Percentiles rank a stretch among this genome's conserved stretches.
These are phyloP conservation scores for Scutellaria baicalensis DNA, from an alignment of 257 asterid genomes.

Conservation along the genomic window DNA sequence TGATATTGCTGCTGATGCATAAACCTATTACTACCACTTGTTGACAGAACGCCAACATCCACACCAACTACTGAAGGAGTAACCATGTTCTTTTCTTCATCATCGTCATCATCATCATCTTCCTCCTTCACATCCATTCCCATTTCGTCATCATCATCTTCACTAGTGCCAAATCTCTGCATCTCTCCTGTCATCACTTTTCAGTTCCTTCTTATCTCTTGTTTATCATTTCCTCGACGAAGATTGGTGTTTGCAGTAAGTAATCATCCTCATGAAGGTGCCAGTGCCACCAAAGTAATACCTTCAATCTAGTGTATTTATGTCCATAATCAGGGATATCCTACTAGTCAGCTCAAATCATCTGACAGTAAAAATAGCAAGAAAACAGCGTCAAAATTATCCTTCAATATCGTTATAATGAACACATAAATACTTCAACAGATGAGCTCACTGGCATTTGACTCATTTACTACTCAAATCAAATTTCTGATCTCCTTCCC, in stretches of 20 bases:
- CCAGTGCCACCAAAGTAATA: slow-evolving; percentile 14
- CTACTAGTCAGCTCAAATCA: slow-evolving; percentile 3
- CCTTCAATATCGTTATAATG: neutral
- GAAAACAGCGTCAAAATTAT: slow-evolving; percentile 7
- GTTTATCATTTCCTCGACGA: slow-evolving; percentile 19
- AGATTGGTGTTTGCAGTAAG: slow-evolving; percentile 5
- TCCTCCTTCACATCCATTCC: slow-evolving; percentile 94
- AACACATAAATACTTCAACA: neutral
- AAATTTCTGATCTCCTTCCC: neutral
- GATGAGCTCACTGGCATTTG: slow-evolving; percentile 2
- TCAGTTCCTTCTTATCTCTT: slow-evolving; percentile 10
- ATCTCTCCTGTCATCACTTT: slow-evolving; percentile 54
- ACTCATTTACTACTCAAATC: neutral
- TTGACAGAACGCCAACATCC: slow-evolving; percentile 52
- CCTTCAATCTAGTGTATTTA: slow-evolving; percentile 7
- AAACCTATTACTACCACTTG: slow-evolving; percentile 42
- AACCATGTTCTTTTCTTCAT: slow-evolving; percentile 53
- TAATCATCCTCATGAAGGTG: slow-evolving; percentile 8
- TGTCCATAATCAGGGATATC: slow-evolving; percentile 6
- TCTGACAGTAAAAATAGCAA: slow-evolving; percentile 11
- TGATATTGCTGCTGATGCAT: slow-evolving; percentile 59
- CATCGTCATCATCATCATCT: slow-evolving; percentile 75
- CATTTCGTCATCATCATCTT: slow-evolving; percentile 92
- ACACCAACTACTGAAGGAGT: slow-evolving; percentile 34
- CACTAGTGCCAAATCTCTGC: slow-evolving; percentile 70